A percentile compares a stretch with the other conserved stretches of the same genome.
Evolutionary conservation across 2,329 filamentous ascomycete species (phyloP).

Genomic region (Verruconis gallopava): DNA sequence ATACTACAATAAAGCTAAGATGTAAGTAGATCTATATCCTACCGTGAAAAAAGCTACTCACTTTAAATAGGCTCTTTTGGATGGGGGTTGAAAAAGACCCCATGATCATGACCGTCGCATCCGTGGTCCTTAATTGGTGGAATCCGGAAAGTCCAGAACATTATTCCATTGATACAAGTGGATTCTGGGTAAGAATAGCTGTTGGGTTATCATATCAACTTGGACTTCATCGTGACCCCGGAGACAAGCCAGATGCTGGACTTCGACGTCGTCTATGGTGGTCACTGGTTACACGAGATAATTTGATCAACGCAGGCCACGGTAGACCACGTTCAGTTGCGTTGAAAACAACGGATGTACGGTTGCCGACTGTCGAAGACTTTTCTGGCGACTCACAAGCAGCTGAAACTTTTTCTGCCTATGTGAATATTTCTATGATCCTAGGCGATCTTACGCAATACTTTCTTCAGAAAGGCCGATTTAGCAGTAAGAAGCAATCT

Average conservation of each 20-base stretch:
- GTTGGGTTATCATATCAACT: conserved; percentile 32
- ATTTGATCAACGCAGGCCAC: conserved; percentile 28
- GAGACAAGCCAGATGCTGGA: conserved; percentile 20
- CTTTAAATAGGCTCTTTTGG: conserved; percentile 20
- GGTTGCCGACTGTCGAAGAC: conserved; percentile 23
- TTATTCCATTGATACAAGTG: conserved; percentile 30
- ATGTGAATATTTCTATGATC: conserved; percentile 27
- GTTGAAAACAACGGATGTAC: conserved; percentile 27
- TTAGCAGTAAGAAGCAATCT: conserved; percentile 20
- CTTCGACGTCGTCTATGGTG: conserved; percentile 31
- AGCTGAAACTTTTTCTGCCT: conserved; percentile 26
- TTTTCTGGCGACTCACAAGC: conserved; percentile 20
- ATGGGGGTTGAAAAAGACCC: conserved; percentile 24
- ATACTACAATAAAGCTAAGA: conserved; percentile 22
- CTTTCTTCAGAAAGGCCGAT: conserved; percentile 23
- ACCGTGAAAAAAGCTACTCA: too few species aligned
- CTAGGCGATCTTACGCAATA: conserved; percentile 29
- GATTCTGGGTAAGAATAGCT: conserved; percentile 31
- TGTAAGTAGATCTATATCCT: too few species aligned
- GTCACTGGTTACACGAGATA: conserved; percentile 29
- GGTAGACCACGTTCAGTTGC: conserved; percentile 29
- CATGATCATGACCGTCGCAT: conserved; percentile 27
- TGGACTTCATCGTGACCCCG: conserved; percentile 31
- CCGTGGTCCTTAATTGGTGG: conserved; percentile 30
- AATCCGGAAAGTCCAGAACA: conserved; percentile 30